Conservation (phyloP, 192 early-diverging fungal species). For the Pilaira anomala region DNA sequence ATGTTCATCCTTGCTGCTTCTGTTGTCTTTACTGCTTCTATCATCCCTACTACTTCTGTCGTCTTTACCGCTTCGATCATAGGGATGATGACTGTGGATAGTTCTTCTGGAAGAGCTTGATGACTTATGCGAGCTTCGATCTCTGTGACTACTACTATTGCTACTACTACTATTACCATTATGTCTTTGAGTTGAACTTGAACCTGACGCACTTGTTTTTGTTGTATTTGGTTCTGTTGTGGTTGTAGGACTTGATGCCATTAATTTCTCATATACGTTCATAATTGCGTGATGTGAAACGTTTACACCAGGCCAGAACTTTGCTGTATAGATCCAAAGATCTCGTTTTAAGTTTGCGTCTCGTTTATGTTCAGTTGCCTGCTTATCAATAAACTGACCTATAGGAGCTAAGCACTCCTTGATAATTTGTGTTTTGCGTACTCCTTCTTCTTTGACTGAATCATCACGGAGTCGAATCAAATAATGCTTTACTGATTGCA, state of each 20-base stretch:
- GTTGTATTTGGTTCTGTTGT: too few relatives aligned
- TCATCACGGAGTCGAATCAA: slow-evolving; percentile 53
- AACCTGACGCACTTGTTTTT: background rate
- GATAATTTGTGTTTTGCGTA: slow-evolving; percentile 45
- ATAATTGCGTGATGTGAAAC: slow-evolving; percentile 53
- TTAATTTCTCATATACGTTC: slow-evolving; percentile 52
- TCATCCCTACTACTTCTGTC: background rate
- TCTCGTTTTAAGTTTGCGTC: slow-evolving; percentile 42
- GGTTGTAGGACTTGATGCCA: slow-evolving; percentile 4
- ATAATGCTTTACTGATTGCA: slow-evolving; percentile 63
- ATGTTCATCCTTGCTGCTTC: too few relatives aligned
- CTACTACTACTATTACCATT: background rate
- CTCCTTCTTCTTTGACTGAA: slow-evolving; percentile 29
- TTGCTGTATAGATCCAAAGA: slow-evolving; percentile 69
- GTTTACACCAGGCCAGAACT: slow-evolving; percentile 59
- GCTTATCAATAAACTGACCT: slow-evolving; percentile 52
- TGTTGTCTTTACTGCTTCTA: too few relatives aligned
- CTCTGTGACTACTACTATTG: too few relatives aligned
- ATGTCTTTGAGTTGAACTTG: background rate
- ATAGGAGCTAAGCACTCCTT: slow-evolving; percentile 51
- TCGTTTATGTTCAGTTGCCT: slow-evolving; percentile 29
- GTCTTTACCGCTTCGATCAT: slow-evolving; percentile 7
- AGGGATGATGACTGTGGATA: slow-evolving; percentile 29
- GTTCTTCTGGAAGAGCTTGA: background rate
- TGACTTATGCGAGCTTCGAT: too few relatives aligned